Conservation (phyloP, 306 rosid genomes). For the Carpinus viminea region DNA sequence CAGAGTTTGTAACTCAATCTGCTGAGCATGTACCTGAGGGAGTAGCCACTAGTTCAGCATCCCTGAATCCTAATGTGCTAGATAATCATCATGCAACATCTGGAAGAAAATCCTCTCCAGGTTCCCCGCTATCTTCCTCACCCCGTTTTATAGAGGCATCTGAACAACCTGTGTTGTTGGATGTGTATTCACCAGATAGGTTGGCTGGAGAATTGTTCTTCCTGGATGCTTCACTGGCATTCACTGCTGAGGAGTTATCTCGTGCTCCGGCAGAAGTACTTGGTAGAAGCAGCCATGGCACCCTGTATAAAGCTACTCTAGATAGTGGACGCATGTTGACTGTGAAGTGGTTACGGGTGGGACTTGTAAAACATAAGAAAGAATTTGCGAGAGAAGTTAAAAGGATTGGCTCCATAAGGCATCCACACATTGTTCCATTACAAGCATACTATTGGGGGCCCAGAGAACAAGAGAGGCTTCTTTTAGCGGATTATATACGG, state of each 20-base stretch:
- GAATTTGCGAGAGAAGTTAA: conserved; percentile 96
- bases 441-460: conserved; percentile 98
- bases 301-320: conserved; percentile 93
- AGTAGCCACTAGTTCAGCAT: conserved; percentile 62
- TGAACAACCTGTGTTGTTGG: conserved; percentile 85
- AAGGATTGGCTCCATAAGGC: conserved; percentile 87
- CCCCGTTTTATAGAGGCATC: conserved; percentile 69
- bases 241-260: conserved; percentile 94
- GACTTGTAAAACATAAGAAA: conserved; percentile 90
- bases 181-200: conserved; percentile 92
- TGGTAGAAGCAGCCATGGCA: conserved; percentile 99
- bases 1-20: conserved; percentile 69
- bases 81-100: conserved; percentile 71
- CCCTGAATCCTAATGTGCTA: conserved; percentile 56
- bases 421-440: conserved; percentile 81
- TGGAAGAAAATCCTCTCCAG: conserved; percentile 79
- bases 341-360: conserved; percentile 96
- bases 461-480: conserved; percentile 98
- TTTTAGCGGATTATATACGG: conserved; percentile 78
- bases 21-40: conserved; percentile 58
- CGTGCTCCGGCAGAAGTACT: conserved; percentile 99
- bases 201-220: conserved; percentile 91
- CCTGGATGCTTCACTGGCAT: conserved; percentile 76
- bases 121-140: conserved; percentile 81
- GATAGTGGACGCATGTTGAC: conserved; percentile 91